These are phyloP conservation scores for Wickerhamiella sorbophila DNA, from an alignment of 805 yeast genomes.

Conservation along the genomic window DNA sequence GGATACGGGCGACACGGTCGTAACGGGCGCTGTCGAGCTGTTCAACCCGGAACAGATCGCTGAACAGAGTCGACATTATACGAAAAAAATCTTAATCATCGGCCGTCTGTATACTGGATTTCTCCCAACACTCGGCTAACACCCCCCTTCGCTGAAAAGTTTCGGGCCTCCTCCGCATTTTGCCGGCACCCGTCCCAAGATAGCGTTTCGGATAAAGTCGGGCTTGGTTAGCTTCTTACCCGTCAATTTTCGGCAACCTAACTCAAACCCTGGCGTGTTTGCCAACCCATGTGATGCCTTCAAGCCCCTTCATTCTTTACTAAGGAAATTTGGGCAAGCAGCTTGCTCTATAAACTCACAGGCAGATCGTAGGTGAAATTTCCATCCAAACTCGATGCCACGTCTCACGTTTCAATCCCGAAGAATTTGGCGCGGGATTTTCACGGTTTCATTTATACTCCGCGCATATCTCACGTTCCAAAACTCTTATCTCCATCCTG, in stretches of 20 bases:
- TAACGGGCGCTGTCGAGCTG: constrained; percentile 80
- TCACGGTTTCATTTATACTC: constrained; percentile 32
- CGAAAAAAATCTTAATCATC: neutral
- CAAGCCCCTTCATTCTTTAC: too few species aligned
- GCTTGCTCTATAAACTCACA: too few species aligned
- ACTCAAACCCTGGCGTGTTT: too few species aligned
- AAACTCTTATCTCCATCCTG: constrained; percentile 89
- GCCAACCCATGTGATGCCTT: too few species aligned
- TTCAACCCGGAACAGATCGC: constrained; percentile 78
- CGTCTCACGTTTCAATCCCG: neutral
- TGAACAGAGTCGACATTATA: constrained; percentile 53
- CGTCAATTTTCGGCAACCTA: too few species aligned
- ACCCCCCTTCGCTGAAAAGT: too few species aligned
- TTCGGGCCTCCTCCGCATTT: too few species aligned
- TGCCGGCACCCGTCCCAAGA: too few species aligned
- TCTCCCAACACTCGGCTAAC: neutral
- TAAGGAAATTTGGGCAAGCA: too few species aligned
- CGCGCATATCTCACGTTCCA: constrained; percentile 47
- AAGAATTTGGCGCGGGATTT: constrained; percentile 34
- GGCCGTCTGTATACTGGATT: neutral
- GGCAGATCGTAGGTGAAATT: neutral
- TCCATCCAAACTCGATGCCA: neutral
- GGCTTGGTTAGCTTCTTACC: too few species aligned
- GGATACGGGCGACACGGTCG: constrained; percentile 80
- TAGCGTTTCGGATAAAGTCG: too few species aligned